A percentile compares a stretch with the other conserved stretches of the same genome.
phyloP scores from a whole-genome alignment of 371 early-diverging fungal genomes.

The Rhizopus stolonifer region DNA sequence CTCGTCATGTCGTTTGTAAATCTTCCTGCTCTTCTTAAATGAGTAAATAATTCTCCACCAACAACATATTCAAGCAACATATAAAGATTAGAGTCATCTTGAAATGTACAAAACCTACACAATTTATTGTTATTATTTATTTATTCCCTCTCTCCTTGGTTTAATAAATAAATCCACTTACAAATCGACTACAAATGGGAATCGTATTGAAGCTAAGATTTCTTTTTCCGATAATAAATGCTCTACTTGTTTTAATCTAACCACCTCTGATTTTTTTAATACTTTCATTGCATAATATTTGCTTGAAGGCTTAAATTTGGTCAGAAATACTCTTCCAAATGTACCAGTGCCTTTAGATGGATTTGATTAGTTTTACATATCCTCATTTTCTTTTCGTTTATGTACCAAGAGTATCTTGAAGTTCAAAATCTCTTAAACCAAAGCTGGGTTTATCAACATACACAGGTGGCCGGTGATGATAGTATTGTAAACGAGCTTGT shows the following conservation, averaged over 20 bases:
- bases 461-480: conserved; percentile 38
- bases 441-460: conserved; percentile 46
- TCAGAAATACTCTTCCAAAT: conserved; percentile 91
- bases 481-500: conserved; percentile 36
- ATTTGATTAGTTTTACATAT: no score
- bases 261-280: conserved; percentile 89
- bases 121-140: no score
- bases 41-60: conserved; percentile 89
- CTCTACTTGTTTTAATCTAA: conserved; percentile 81
- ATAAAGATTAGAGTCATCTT: conserved; percentile 76
- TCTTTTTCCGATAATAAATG: conserved; percentile 34
- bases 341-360: conserved; percentile 82
- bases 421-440: conserved; percentile 42
- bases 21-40: conserved; percentile 75
- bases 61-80: conserved; percentile 91
- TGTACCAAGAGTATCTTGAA: conserved; percentile 45
- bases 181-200: conserved; percentile 43
- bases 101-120: conserved; percentile 70
- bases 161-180: no score
- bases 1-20: conserved; percentile 82
- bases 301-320: conserved; percentile 61
- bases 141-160: no score
- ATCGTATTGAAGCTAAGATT: conserved; percentile 28
- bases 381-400: no score
- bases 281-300: conserved; percentile 95